A percentile compares a stretch with the other conserved stretches of the same genome.
phyloP scores from a whole-genome alignment of 768 basidiomycete genomes.

The Clathrus columnatus region DNA sequence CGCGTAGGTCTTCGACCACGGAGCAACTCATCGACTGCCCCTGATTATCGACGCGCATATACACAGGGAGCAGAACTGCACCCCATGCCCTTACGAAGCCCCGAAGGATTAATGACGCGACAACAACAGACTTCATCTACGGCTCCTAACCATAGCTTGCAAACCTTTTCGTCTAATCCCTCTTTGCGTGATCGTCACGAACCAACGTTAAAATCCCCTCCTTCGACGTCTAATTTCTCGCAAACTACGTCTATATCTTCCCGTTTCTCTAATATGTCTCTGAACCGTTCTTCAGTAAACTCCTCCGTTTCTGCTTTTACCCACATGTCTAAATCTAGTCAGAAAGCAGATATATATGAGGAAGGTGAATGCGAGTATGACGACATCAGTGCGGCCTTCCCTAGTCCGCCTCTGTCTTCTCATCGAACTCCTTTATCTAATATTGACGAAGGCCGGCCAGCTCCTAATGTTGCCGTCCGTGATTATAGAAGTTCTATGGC shows the following conservation, averaged over 20 bases:
- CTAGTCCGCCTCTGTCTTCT: neutral
- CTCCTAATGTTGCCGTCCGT: slow-evolving; percentile 14
- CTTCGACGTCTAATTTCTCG: neutral
- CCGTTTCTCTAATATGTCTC: neutral
- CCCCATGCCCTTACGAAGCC: neutral
- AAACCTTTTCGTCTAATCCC: neutral
- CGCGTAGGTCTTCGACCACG: neutral
- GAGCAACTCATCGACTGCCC: neutral
- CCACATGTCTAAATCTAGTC: neutral
- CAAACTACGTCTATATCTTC: neutral
- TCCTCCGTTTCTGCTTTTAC: slow-evolving; percentile 7
- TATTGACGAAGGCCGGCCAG: neutral
- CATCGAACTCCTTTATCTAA: slow-evolving; percentile 1
- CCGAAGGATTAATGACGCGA: too few relatives aligned
- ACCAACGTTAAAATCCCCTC: too few relatives aligned
- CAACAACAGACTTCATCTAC: neutral
- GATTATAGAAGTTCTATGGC: slow-evolving; percentile 46
- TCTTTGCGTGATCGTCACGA: too few relatives aligned
- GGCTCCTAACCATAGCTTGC: neutral
- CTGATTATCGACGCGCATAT: slow-evolving; percentile 3
- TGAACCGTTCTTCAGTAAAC: neutral
- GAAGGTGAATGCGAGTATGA: neutral
- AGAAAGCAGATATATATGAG: neutral
- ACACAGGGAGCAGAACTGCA: neutral
- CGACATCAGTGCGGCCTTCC: neutral